Percentiles rank a stretch among this genome's conserved stretches.
Conservation (phyloP, 1,284 basidiomycete genomes). For the Boletus sp. region DNA sequence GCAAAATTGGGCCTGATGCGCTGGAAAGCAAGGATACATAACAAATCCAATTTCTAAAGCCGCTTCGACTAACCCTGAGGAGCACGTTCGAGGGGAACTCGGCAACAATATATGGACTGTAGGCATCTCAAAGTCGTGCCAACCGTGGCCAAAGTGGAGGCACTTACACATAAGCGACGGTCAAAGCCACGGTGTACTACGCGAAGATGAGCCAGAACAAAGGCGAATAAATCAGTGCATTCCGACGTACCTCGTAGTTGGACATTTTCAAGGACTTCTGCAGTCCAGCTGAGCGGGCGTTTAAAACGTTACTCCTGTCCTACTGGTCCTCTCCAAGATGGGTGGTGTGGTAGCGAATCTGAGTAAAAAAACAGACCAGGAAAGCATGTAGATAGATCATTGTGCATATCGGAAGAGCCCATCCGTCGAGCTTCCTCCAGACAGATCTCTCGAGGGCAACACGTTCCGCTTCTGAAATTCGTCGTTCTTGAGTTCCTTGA, state of each 20-base stretch:
- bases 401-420: constrained; percentile 45
- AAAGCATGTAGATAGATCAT: constrained; percentile 51
- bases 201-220: constrained; percentile 1
- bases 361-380: constrained; percentile 36
- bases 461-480: constrained; percentile 17
- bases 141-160: neutral
- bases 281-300: constrained; percentile 57
- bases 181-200: constrained; percentile 49
- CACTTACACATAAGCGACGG: constrained; percentile 48
- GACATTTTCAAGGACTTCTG: constrained; percentile 51
- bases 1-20: constrained; percentile 52
- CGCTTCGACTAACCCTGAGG: constrained; percentile 39
- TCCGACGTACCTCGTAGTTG: constrained; percentile 38
- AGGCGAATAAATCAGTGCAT: neutral
- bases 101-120: constrained; percentile 53
- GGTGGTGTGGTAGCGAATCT: neutral
- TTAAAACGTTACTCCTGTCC: constrained; percentile 50
- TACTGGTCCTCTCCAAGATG: constrained; percentile 2
- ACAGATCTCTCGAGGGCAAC: constrained; percentile 34
- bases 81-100: constrained; percentile 60
- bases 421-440: constrained; percentile 48
- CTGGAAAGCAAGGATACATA: constrained; percentile 29
- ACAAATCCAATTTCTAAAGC: neutral
- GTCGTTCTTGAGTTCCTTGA: constrained; percentile 14
- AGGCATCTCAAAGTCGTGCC: constrained; percentile 1